Evolutionary conservation across 1,284 basidiomycete species (phyloP), one percentile per base, ranked within the genome.

Genomic region (Schizophyllum amplum): DNA sequence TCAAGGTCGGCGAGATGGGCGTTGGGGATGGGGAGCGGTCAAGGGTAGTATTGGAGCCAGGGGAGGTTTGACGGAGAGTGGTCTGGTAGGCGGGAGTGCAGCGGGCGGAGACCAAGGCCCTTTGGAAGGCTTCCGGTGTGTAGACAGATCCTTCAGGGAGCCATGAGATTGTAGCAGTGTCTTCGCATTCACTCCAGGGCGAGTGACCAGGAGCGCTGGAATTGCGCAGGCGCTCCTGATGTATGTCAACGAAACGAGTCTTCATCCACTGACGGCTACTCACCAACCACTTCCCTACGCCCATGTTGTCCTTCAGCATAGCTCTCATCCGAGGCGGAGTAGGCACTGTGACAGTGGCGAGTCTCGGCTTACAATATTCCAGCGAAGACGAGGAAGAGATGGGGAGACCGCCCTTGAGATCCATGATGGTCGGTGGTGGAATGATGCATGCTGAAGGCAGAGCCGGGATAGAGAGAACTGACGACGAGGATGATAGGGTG

Each of bases 281-380:
- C 64, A 84, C 83, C 59, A 72, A 70, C 83, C 82, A 85, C 60
- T 72, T 72, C 55, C 69, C 68, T 27, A 84, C 72, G 57, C 72
- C 76, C 26, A 80, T 63, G 47, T 71, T 74, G 64, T 83, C 81
- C 62, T 72, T 75, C 24, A 79, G 64, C 70, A 83, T 73, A 53
- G 72, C 61, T 54, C 69, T 73, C 60, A 84, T 71, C 47, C 82
- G 75, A 26, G 79, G 79, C n/a, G 70, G 64, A 0, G 81, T 84
- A 7, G 82, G 82, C 24, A 70, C 67, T n/a, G 78, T 75, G 52
- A 76, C 65, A 4, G 67, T 63, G 24, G 68, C 66, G 33, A 42
- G 17, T 42, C 33, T 50, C 13, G 48, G 20, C 21, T 50, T 11
- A 11, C n/a, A 11, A n/a, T n/a, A 46, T 22, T 13, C 22, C 25